These are phyloP conservation scores for Crocinoboletus sp. DNA, from an alignment of 1,284 basidiomycete species.

Conservation along the genomic window DNA sequence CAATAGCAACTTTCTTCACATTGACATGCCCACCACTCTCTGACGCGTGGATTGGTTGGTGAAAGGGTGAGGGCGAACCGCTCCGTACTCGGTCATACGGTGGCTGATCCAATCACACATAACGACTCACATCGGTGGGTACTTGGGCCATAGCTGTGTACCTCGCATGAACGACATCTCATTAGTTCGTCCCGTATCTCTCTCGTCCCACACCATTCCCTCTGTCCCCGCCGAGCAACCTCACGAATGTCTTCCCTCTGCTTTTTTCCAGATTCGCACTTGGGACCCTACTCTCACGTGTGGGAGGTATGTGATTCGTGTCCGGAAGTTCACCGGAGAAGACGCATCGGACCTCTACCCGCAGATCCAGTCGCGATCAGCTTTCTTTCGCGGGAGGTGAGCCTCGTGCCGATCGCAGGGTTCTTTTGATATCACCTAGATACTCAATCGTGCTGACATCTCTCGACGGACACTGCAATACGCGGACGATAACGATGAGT, in stretches of 20 bases:
- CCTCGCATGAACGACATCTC: no score
- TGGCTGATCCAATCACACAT: background rate
- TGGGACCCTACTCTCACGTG: background rate
- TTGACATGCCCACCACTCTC: no score
- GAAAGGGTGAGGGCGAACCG: background rate
- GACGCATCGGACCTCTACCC: background rate
- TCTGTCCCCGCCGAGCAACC: no score
- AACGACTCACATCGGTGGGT: background rate
- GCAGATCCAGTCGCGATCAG: background rate
- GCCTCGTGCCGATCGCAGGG: background rate
- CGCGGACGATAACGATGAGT: background rate
- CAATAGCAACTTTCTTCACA: background rate
- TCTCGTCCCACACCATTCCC: no score
- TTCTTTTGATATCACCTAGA: background rate
- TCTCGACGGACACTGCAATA: background rate
- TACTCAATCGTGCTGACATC: background rate
- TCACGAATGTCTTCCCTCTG: no score
- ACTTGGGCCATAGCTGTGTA: no score
- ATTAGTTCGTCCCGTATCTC: no score
- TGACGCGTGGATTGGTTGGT: no score
- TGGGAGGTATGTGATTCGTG: background rate
- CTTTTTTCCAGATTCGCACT: no score
- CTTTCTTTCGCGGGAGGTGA: background rate
- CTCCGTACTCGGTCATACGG: background rate
- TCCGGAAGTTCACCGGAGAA: no score